Percentiles rank a stretch among this genome's conserved stretches.
These are phyloP conservation scores for Malbranchea zuffiana DNA, from an alignment of 2,329 filamentous ascomycete genomes.

Conservation along the genomic window DNA sequence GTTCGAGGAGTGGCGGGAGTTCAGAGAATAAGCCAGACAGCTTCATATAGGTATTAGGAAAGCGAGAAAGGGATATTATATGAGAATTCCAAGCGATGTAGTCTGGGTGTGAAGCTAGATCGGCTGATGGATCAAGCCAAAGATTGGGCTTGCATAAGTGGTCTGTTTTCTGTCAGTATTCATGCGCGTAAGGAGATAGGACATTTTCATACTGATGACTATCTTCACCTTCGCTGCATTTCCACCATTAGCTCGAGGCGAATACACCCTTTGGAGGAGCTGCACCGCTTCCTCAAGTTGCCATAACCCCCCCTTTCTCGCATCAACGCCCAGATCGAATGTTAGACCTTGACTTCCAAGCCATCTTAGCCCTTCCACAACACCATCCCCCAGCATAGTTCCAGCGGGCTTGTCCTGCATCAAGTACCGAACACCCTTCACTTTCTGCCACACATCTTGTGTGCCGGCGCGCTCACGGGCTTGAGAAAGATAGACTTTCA, in stretches of 20 bases:
- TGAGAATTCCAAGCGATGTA: slow-evolving; percentile 60
- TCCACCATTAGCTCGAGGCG: slow-evolving; percentile 50
- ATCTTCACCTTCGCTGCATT: no score
- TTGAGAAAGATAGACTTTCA: slow-evolving; percentile 54
- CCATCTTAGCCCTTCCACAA: slow-evolving; percentile 56
- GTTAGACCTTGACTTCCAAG: slow-evolving; percentile 52
- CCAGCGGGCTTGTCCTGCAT: slow-evolving; percentile 64
- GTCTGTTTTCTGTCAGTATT: slow-evolving; percentile 44
- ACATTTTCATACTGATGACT: no score
- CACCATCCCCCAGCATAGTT: slow-evolving; percentile 51
- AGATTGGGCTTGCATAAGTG: slow-evolving; percentile 85
- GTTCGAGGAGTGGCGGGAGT: slow-evolving; percentile 43
- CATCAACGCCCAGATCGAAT: slow-evolving; percentile 80
- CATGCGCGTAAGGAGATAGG: no score
- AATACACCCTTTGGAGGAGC: slow-evolving; percentile 58
- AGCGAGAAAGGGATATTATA: slow-evolving; percentile 56
- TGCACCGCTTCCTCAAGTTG: slow-evolving; percentile 61
- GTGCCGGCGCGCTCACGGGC: slow-evolving; percentile 46
- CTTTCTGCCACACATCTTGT: slow-evolving; percentile 52
- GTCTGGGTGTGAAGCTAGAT: slow-evolving; percentile 38
- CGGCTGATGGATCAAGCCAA: slow-evolving; percentile 42
- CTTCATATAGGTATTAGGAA: slow-evolving; percentile 69
- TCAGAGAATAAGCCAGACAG: slow-evolving; percentile 79
- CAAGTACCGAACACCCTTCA: slow-evolving; percentile 74
- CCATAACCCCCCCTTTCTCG: slow-evolving; percentile 60